phyloP scores from a whole-genome alignment of 2,329 filamentous ascomycete species.

The Zymoseptoria tritici region DNA sequence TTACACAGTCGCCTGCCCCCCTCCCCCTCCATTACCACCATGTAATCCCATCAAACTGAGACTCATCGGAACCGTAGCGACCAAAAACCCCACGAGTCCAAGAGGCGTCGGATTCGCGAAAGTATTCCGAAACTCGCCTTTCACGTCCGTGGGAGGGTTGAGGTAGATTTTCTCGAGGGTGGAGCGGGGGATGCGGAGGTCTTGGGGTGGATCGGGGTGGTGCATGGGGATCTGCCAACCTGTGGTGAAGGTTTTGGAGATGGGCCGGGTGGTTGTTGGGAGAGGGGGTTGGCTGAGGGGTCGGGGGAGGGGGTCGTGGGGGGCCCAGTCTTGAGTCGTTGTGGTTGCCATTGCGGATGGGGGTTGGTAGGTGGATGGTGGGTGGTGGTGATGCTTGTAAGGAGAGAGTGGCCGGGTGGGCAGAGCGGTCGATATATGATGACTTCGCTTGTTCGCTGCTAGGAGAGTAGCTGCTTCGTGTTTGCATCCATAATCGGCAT shows the following conservation, averaged over 20 bases:
- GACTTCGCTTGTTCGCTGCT: too few relatives aligned
- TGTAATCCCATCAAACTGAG: conserved; percentile 3
- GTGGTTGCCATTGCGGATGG: too few relatives aligned
- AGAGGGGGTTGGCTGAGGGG: background rate
- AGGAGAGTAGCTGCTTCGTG: too few relatives aligned
- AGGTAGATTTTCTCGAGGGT: conserved; percentile 9
- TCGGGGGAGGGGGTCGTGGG: too few relatives aligned
- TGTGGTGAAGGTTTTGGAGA: background rate
- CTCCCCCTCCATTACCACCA: conserved; percentile 1
- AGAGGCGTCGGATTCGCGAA: conserved; percentile 6
- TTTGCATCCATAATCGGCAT: too few relatives aligned
- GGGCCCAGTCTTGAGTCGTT: too few relatives aligned
- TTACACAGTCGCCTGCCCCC: conserved; percentile 1
- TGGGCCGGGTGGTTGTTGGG: background rate
- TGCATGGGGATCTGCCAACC: background rate
- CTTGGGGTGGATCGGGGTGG: background rate
- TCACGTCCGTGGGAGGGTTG: conserved; percentile 6
- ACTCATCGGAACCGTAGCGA: conserved; percentile 3
- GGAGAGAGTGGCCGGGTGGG: too few relatives aligned
- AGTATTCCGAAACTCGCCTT: conserved; percentile 3
- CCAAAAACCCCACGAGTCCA: conserved; percentile 6
- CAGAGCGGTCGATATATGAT: too few relatives aligned
- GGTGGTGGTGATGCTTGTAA: too few relatives aligned
- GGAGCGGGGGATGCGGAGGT: conserved; percentile 1
- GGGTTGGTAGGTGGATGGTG: too few relatives aligned